These are phyloP conservation scores for Cercospora janseana DNA, from an alignment of 2,329 filamentous ascomycete genomes.

Conservation along the genomic window DNA sequence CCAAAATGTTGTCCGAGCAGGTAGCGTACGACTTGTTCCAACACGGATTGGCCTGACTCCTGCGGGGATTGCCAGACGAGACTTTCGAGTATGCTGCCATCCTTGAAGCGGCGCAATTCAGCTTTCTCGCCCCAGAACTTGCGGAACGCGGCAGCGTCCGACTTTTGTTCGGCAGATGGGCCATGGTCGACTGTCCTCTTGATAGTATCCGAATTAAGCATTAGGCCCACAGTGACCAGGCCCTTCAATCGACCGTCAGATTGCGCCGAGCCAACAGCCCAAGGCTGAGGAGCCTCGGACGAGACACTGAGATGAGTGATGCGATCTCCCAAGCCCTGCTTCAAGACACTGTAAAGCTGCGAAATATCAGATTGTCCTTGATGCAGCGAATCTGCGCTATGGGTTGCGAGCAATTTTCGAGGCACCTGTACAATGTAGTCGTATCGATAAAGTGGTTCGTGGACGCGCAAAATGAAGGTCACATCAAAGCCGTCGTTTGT, in stretches of 20 bases:
- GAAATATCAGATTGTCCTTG: slow-evolving; percentile 31
- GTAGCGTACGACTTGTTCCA: slow-evolving; percentile 76
- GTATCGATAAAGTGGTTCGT: slow-evolving; percentile 53
- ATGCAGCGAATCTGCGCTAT: not conserved
- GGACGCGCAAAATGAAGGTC: slow-evolving; percentile 69
- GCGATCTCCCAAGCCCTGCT: slow-evolving; percentile 72
- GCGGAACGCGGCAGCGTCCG: slow-evolving; percentile 76
- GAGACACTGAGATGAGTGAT: slow-evolving; percentile 61
- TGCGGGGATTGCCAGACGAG: slow-evolving; percentile 73
- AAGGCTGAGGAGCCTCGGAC: slow-evolving; percentile 28
- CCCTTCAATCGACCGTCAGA: slow-evolving; percentile 30
- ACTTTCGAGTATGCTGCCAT: slow-evolving; percentile 90
- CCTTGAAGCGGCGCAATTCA: slow-evolving; percentile 89
- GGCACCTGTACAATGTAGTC: slow-evolving; percentile 51
- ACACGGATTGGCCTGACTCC: slow-evolving; percentile 58
- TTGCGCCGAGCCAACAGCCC: slow-evolving; percentile 39
- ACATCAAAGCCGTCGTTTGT: slow-evolving; percentile 77
- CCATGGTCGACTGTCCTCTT: slow-evolving; percentile 81
- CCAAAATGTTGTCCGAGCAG: slow-evolving; percentile 69
- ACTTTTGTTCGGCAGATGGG: slow-evolving; percentile 79
- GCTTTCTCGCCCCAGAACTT: slow-evolving; percentile 94
- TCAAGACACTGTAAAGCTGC: slow-evolving; percentile 64
- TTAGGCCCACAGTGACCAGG: slow-evolving; percentile 62
- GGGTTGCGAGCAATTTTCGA: slow-evolving; percentile 10
- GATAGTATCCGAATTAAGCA: slow-evolving; percentile 71